These are phyloP conservation scores for Aspergillus luchuensis DNA, from an alignment of 2,329 filamentous ascomycete genomes.

Conservation along the genomic window DNA sequence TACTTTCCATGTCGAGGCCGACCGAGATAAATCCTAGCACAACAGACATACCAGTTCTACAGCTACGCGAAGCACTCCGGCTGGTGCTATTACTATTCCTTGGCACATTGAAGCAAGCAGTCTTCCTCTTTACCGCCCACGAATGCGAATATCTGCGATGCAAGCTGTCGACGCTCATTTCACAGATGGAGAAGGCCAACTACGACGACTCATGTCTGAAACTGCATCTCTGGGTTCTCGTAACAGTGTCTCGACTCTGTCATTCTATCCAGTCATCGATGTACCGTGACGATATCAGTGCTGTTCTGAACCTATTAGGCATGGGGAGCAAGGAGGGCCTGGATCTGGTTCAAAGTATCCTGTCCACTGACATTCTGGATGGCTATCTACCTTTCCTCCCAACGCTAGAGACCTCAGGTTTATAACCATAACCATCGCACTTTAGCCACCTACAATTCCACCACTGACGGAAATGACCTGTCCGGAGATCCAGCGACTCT, in stretches of 20 bases:
- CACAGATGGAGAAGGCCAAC: background rate
- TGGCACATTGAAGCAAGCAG: background rate
- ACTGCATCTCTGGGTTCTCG: constrained; percentile 2
- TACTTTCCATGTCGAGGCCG: background rate
- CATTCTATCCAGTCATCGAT: background rate
- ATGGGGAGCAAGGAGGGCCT: background rate
- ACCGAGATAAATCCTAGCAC: background rate
- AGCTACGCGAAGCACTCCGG: background rate
- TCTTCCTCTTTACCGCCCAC: background rate
- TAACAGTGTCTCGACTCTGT: background rate
- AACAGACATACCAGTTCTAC: background rate
- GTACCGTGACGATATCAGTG: background rate
- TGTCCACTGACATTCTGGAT: background rate
- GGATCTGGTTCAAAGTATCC: background rate
- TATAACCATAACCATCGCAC: background rate
- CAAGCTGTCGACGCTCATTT: background rate
- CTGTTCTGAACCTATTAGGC: background rate
- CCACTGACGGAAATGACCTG: constrained; percentile 14
- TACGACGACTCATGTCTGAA: background rate
- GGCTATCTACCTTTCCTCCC: background rate
- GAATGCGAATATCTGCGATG: background rate
- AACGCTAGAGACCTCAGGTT: background rate
- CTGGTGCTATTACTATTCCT: background rate
- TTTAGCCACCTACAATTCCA: constrained; percentile 9
- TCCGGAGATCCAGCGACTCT: constrained; percentile 14